Evolutionary conservation across 176 grass and related monocot species (phyloP).

Genomic region (Ensete glaucum): DNA sequence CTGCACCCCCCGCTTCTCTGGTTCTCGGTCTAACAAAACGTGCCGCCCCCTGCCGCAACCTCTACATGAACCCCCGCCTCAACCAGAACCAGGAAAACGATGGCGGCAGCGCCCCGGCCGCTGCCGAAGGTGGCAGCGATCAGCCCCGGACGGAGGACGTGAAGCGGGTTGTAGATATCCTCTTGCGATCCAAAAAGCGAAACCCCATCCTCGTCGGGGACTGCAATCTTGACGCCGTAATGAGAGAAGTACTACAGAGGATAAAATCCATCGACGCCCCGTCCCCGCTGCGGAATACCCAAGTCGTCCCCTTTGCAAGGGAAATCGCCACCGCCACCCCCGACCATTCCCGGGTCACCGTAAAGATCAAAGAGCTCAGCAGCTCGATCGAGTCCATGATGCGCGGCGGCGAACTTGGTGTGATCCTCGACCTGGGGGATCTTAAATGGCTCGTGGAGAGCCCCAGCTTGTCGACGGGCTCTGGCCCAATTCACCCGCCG

Average conservation of each 20-base stretch:
- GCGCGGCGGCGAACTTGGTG: not conserved
- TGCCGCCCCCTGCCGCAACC: constrained; percentile 1
- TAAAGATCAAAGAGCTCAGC: constrained; percentile 11
- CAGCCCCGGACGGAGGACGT: constrained; percentile 11
- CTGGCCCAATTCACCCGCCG: constrained; percentile 3
- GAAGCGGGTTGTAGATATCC: constrained; percentile 14
- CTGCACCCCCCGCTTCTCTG: not conserved
- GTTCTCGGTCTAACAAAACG: not conserved
- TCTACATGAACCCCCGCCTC: constrained; percentile 27
- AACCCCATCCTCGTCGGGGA: constrained; percentile 29
- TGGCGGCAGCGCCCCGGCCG: not conserved
- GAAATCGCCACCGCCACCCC: not conserved
- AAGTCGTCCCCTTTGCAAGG: constrained; percentile 11
- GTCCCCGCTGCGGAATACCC: not conserved
- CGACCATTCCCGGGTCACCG: constrained; percentile 6
- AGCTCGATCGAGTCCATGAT: constrained; percentile 6
- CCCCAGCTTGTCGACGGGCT: not conserved
- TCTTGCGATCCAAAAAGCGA: constrained; percentile 18
- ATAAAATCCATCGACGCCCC: constrained; percentile 9
- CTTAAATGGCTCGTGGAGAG: constrained; percentile 17
- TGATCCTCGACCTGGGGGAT: constrained; percentile 35
- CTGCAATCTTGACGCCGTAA: not conserved
- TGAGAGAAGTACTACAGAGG: constrained; percentile 14
- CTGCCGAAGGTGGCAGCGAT: not conserved
- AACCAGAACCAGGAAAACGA: not conserved